Base-by-base conservation (phyloP, 75 land plant species). In the Gnetum montanum region DNA sequence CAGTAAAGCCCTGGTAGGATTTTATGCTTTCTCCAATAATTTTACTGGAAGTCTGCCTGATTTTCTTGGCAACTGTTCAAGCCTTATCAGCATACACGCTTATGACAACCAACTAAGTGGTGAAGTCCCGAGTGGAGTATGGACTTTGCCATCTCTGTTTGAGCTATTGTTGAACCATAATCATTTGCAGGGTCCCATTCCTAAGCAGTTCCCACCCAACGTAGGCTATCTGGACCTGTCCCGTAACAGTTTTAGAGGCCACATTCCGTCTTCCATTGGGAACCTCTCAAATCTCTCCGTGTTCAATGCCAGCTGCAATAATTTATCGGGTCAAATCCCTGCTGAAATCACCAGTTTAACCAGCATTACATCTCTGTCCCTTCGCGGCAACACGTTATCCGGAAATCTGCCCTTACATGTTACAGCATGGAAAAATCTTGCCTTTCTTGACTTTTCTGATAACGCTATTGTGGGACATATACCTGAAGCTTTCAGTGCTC, bases 221-320 rank as follows among this genome's bases (percentile, higher is more conserved):
- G n/a, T n/a, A n/a, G n/a, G n/a, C n/a, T n/a, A n/a, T n/a, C n/a
- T n/a, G n/a, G n/a, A n/a, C n/a, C n/a, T n/a, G n/a, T n/a, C n/a
- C n/a, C n/a, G n/a, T n/a, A n/a, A n/a, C n/a, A n/a, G n/a, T n/a
- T 33, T 87, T 46, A 61, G 63, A 0, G 92, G 92, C 13, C 18
- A n/a, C 3, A 68, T 87, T 23, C 87, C 92, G 0, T 18, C 58
- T 2, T 66, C 68, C 12, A 36, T 87, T 7, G 87, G 92, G 6
- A 20, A 48, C 1, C 46, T 76, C 19, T 1, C 41, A n/a, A 68
- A 65, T 3, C 62, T 78, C 12, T 27, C 49, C 20, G 72, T 64
- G 15, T 65, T 83, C 40, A 35, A 59, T 8, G 70, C 54, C 5
- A 13, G 34, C 23, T 22, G 37, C 16, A 83, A 83, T 58, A 19